Percentiles rank a stretch among this genome's conserved stretches.
Evolutionary conservation across 257 asterid species (phyloP).

Genomic region (Forsythia suspensa): DNA sequence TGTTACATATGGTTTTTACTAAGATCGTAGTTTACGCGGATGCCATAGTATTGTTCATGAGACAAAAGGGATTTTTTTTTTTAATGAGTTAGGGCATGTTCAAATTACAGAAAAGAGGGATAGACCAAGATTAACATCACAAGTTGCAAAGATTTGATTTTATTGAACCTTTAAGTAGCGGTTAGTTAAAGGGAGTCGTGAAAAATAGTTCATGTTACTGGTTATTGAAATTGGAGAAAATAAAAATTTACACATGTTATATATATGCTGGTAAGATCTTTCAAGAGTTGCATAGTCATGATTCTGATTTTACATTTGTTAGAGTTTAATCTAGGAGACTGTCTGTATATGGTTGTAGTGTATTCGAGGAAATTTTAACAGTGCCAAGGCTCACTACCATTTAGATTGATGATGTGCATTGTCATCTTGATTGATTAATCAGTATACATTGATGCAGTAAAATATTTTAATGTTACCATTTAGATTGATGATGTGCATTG

Average conservation of each 20-base stretch:
- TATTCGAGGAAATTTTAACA: neutral
- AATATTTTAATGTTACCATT: neutral
- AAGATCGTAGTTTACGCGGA: neutral
- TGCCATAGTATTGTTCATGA: neutral
- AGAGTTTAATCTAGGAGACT: neutral
- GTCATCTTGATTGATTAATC: no score
- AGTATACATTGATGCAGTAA: neutral
- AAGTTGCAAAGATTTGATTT: neutral
- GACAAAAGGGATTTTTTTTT: neutral
- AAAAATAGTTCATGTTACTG: neutral
- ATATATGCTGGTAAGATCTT: neutral
- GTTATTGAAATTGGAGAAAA: neutral
- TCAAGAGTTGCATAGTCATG: neutral
- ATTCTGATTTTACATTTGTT: neutral
- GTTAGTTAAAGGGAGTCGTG: neutral
- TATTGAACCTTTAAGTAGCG: neutral
- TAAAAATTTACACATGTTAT: neutral
- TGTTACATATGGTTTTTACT: neutral
- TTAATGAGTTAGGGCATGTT: neutral
- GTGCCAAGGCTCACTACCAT: neutral
- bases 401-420: no score
- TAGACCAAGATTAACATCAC: neutral
- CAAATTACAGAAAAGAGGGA: neutral
- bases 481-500: neutral
- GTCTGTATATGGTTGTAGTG: neutral